phyloP scores from a whole-genome alignment of 768 basidiomycete species.

The Russula griseocarnosa region DNA sequence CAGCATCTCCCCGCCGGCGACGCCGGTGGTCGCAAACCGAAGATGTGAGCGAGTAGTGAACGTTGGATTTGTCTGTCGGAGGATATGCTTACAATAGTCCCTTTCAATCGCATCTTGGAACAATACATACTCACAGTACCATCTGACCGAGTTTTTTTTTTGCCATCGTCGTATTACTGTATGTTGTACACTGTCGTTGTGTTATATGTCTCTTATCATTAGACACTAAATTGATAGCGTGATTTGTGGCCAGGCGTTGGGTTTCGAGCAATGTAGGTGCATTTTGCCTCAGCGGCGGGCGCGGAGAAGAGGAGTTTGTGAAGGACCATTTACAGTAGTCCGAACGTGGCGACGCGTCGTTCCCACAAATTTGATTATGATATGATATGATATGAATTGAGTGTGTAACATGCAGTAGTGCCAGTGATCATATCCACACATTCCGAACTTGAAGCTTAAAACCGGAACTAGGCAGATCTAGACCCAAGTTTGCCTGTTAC shows the following conservation, averaged over 20 bases:
- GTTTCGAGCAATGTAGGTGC: not conserved
- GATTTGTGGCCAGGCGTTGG: not conserved
- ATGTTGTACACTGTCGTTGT: too few species aligned
- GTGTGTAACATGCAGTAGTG: too few species aligned
- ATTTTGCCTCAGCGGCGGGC: too few species aligned
- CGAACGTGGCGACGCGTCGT: not conserved
- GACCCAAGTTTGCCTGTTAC: not conserved
- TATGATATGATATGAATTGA: too few species aligned
- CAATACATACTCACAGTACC: too few species aligned
- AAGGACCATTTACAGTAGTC: too few species aligned
- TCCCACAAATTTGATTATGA: not conserved
- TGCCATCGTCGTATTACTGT: too few species aligned
- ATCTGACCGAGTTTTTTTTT: not conserved
- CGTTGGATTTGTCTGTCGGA: too few species aligned
- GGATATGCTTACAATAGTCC: too few species aligned
- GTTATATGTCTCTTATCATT: not conserved
- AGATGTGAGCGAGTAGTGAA: not conserved
- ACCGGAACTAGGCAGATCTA: not conserved
- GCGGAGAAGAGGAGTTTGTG: too few species aligned
- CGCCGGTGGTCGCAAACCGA: not conserved
- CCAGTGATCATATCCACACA: not conserved
- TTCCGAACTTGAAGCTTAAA: not conserved
- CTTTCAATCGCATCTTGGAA: too few species aligned
- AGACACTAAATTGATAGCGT: not conserved
- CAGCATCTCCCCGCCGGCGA: not conserved